A percentile compares a stretch with the other conserved stretches of the same genome.
These are phyloP conservation scores for Diaporthe ilicicola DNA, from an alignment of 2,329 filamentous ascomycete genomes.

Conservation along the genomic window DNA sequence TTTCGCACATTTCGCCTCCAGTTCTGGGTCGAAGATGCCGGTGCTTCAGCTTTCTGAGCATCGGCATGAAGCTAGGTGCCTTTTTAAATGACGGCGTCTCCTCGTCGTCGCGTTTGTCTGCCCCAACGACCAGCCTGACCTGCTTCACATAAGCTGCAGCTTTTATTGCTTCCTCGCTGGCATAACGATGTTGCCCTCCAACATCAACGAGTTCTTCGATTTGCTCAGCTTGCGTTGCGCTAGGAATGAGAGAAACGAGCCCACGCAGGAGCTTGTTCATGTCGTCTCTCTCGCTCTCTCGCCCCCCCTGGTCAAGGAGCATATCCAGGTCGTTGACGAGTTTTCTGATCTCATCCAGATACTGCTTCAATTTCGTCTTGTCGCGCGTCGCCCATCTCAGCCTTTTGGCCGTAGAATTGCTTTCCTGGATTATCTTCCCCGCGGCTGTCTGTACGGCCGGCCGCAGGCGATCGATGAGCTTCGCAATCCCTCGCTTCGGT, in stretches of 20 bases:
- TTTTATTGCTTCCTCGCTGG: constrained; percentile 30
- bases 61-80: constrained; percentile 10
- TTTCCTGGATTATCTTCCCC: constrained; percentile 34
- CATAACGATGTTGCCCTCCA: not conserved
- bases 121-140: constrained; percentile 35
- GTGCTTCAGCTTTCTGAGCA: not conserved
- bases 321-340: constrained; percentile 33
- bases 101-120: constrained; percentile 37
- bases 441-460: constrained; percentile 17
- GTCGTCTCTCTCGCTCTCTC: constrained; percentile 30
- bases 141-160: constrained; percentile 37
- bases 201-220: constrained; percentile 33
- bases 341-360: constrained; percentile 31
- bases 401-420: constrained; percentile 33
- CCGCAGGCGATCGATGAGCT: constrained; percentile 32
- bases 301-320: constrained; percentile 35
- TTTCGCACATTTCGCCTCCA: not conserved
- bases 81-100: constrained; percentile 27
- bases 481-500: constrained; percentile 32
- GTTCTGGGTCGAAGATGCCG: not conserved
- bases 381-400: constrained; percentile 35
- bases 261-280: constrained; percentile 33
- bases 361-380: constrained; percentile 32
- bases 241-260: constrained; percentile 35
- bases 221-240: constrained; percentile 34